Percentiles rank a stretch among this genome's conserved stretches.
phyloP scores from a whole-genome alignment of 441 rosid species.

The Brassica balearica region DNA sequence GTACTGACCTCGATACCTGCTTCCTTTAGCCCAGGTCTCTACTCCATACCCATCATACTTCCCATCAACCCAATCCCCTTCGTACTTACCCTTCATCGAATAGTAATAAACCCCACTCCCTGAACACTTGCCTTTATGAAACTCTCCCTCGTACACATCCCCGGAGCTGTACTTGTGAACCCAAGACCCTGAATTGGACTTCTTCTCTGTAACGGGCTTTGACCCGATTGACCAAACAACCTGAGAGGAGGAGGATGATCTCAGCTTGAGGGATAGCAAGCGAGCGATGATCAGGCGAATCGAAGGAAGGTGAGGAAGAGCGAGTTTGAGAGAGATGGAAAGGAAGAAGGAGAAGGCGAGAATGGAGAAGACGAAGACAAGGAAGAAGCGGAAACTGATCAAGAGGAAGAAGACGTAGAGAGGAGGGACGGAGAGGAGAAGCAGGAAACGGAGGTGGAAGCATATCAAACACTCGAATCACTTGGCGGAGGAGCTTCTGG shows the following conservation, averaged over 20 bases:
- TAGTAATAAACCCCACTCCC: conserved; percentile 72
- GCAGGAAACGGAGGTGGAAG: conserved; percentile 52
- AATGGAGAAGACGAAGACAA: conserved; percentile 45
- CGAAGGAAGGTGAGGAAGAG: conserved; percentile 62
- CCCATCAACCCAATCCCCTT: conserved; percentile 74
- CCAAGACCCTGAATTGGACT: conserved; percentile 54
- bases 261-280: conserved; percentile 49
- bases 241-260: conserved; percentile 3
- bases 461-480: conserved; percentile 57
- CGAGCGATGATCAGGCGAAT: conserved; percentile 59
- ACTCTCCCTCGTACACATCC: conserved; percentile 73
- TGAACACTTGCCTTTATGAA: conserved; percentile 62
- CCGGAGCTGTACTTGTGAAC: conserved; percentile 57
- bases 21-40: conserved; percentile 76
- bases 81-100: conserved; percentile 59
- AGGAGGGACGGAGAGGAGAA: conserved; percentile 55
- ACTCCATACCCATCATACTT: conserved; percentile 74
- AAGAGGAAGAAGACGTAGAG: conserved; percentile 59
- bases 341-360: conserved; percentile 52
- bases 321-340: conserved; percentile 53
- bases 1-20: conserved; percentile 69
- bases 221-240: conserved; percentile 76
- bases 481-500: conserved; percentile 44
- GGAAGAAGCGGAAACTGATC: conserved; percentile 45
- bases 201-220: conserved; percentile 50